These are phyloP conservation scores for Eremomyces bilateralis DNA, from an alignment of 495 filamentous ascomycete species.

Conservation along the genomic window DNA sequence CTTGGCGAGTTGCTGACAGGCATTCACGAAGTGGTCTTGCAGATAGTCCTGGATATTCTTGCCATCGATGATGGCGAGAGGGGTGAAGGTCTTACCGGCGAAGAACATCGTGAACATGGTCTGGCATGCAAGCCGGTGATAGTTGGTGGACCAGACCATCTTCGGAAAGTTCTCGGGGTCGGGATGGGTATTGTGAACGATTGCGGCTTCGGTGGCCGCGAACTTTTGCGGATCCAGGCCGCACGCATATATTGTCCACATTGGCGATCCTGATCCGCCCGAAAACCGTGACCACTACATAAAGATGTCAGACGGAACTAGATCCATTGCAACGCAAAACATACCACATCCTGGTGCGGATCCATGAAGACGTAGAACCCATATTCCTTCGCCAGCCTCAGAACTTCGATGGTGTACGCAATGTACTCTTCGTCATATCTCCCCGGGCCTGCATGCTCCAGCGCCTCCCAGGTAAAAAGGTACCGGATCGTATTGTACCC, in stretches of 20 bases:
- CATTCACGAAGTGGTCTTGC: constrained; percentile 65
- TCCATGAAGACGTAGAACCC: constrained; percentile 96
- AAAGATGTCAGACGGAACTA: constrained; percentile 6
- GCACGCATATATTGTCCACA: constrained; percentile 93
- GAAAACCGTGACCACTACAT: constrained; percentile 89
- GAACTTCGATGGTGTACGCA: constrained; percentile 62
- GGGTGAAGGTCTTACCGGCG: constrained; percentile 79
- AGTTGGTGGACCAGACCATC: constrained; percentile 99
- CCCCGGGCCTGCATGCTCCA: constrained; percentile 82
- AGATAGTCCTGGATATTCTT: constrained; percentile 93
- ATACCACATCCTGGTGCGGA: constrained; percentile 84
- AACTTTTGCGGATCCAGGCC: constrained; percentile 75
- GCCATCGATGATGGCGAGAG: constrained; percentile 86
- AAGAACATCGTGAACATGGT: constrained; percentile 93
- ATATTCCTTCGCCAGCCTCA: constrained; percentile 69
- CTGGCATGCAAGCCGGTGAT: constrained; percentile 65
- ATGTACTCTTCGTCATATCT: constrained; percentile 92
- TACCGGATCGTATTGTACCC: constrained; percentile 95
- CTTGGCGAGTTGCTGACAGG: constrained; percentile 57
- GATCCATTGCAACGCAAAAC: constrained; percentile 12
- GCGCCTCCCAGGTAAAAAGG: constrained; percentile 97
- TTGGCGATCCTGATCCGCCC: constrained; percentile 84
- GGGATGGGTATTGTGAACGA: constrained; percentile 90
- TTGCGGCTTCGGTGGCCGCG: constrained; percentile 67
- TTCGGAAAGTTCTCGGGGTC: constrained; percentile 76